phyloP scores from a whole-genome alignment of 257 asterid species.

The Solanum appendiculatum region DNA sequence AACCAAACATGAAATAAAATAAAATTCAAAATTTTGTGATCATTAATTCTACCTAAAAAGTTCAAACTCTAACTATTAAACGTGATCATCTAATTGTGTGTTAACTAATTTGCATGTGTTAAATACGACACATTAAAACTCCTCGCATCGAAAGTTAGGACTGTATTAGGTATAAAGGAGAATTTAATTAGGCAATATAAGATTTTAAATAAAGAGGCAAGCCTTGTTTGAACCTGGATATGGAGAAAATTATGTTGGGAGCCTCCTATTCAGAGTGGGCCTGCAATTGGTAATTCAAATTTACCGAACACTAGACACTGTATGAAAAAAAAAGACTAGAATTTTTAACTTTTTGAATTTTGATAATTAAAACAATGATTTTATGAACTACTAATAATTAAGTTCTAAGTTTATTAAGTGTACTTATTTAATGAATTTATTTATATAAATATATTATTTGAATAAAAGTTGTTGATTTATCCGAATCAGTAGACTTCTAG shows the following conservation, averaged over 20 bases:
- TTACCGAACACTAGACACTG: too few relatives aligned
- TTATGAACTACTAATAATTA: too few relatives aligned
- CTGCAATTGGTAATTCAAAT: too few relatives aligned
- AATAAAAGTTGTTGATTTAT: not conserved
- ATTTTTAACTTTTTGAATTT: too few relatives aligned
- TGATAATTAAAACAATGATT: too few relatives aligned
- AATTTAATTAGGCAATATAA: not conserved
- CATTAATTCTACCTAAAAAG: not conserved
- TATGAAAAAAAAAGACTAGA: too few relatives aligned
- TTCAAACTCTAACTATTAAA: not conserved
- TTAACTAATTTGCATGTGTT: not conserved
- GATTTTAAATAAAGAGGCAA: not conserved
- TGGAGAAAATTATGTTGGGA: too few relatives aligned
- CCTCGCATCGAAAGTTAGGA: not conserved
- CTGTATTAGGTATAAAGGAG: not conserved
- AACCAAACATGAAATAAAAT: not conserved
- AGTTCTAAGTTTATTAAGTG: not conserved
- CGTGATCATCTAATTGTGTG: not conserved
- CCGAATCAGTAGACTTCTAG: not conserved
- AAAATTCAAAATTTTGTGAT: not conserved
- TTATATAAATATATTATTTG: not conserved
- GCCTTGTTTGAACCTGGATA: too few relatives aligned
- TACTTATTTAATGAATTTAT: not conserved
- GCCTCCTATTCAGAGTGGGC: fast-evolving
- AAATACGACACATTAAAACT: not conserved